Percentiles rank a stretch among this genome's conserved stretches.
Conservation (phyloP, 768 basidiomycete species). For the Hypholoma sublateritium region DNA sequence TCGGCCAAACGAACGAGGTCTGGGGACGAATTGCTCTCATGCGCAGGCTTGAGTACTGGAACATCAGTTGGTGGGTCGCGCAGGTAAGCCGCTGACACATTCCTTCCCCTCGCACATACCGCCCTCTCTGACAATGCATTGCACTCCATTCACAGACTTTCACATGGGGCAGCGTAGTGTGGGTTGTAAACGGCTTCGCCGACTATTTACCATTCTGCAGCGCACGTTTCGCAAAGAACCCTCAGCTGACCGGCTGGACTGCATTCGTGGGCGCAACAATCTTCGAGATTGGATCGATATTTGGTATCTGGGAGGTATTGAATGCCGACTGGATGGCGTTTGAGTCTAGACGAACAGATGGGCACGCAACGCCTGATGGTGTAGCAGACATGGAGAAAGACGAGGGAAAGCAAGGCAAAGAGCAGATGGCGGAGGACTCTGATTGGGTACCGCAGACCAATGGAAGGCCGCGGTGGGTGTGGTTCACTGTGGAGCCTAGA, state of each 20-base stretch:
- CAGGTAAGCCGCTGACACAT: conserved; percentile 22
- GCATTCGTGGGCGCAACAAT: conserved; percentile 59
- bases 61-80: conserved; percentile 45
- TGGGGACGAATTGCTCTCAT: conserved; percentile 26
- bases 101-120: not conserved
- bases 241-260: conserved; percentile 40
- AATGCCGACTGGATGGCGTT: conserved; percentile 41
- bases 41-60: conserved; percentile 38
- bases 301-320: conserved; percentile 55
- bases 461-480: conserved; percentile 26
- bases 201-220: conserved; percentile 46
- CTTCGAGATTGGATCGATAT: conserved; percentile 55
- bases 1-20: not conserved
- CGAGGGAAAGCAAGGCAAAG: no score
- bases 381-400: not conserved
- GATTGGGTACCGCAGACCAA: not conserved
- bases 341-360: not conserved
- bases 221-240: conserved; percentile 26
- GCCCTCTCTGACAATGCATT: not conserved
- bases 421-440: not conserved
- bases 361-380: not conserved
- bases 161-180: conserved; percentile 42
- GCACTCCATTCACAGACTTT: conserved; percentile 26
- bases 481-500: conserved; percentile 35
- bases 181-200: conserved; percentile 59